A percentile compares a stretch with the other conserved stretches of the same genome.
phyloP scores from a whole-genome alignment of 225 moss, liverwort and hornwort species.

The Polytrichum formosum region DNA sequence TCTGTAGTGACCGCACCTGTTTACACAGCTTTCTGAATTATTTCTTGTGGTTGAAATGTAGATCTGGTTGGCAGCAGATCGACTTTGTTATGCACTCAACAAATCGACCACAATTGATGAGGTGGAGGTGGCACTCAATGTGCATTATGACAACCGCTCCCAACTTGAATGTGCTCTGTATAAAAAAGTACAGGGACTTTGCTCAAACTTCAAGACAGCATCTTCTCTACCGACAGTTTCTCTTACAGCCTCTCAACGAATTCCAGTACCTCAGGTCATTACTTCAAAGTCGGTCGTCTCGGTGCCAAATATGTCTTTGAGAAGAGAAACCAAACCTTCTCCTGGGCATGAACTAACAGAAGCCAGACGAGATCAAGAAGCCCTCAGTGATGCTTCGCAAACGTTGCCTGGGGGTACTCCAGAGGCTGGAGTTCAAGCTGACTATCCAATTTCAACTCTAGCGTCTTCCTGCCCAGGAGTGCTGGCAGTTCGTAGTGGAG shows the following conservation, averaged over 20 bases:
- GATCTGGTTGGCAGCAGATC: slow-evolving; percentile 54
- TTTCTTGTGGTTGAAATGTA: slow-evolving; percentile 13
- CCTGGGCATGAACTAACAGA: slow-evolving; percentile 10
- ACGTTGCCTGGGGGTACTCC: slow-evolving; percentile 10
- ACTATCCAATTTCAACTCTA: background rate
- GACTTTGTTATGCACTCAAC: slow-evolving; percentile 34
- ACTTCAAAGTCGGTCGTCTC: background rate
- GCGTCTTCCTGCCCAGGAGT: slow-evolving; percentile 12
- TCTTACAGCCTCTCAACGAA: slow-evolving; percentile 20
- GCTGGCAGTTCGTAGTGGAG: background rate
- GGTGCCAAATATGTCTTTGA: slow-evolving; percentile 8
- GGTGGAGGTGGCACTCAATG: slow-evolving; percentile 21
- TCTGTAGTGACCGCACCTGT: too few relatives aligned
- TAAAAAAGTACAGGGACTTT: slow-evolving; percentile 20
- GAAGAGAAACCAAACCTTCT: slow-evolving; percentile 12
- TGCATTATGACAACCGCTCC: slow-evolving; percentile 7
- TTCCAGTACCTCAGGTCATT: slow-evolving; percentile 12
- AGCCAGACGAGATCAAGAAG: slow-evolving; percentile 9
- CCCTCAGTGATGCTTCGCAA: slow-evolving; percentile 2
- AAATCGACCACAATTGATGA: slow-evolving; percentile 20
- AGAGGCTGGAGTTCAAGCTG: slow-evolving; percentile 7
- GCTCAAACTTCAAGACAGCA: slow-evolving; percentile 1
- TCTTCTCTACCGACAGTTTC: slow-evolving; percentile 3
- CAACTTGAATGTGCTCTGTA: slow-evolving; percentile 28
- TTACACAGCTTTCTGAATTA: background rate